Conservation (phyloP, 2,329 filamentous ascomycete genomes). For the Dothidotthia symphoricarpi region DNA sequence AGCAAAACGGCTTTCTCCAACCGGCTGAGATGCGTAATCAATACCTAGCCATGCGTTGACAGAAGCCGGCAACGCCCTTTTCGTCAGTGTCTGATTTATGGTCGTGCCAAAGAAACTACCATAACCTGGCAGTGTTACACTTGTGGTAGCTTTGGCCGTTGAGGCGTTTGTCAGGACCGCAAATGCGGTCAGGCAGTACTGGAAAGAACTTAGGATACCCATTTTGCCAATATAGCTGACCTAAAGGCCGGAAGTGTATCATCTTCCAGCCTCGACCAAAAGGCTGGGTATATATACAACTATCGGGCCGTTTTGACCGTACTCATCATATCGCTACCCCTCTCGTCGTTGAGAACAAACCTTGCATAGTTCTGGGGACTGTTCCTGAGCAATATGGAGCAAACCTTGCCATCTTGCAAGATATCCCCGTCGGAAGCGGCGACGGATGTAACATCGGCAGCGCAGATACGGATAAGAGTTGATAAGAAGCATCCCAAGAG, state of each 20-base stretch:
- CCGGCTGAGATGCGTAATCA: constrained; percentile 44
- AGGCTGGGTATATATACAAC: constrained; percentile 1
- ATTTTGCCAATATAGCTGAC: constrained; percentile 2
- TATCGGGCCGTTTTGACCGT: background rate
- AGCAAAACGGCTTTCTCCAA: constrained; percentile 42
- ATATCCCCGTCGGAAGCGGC: constrained; percentile 5
- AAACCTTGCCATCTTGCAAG: constrained; percentile 3
- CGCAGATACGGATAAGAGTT: too few relatives aligned
- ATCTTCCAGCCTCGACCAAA: background rate
- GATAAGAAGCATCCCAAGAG: too few relatives aligned
- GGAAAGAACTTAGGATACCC: constrained; percentile 4
- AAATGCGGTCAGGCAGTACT: constrained; percentile 6
- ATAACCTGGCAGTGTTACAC: constrained; percentile 37
- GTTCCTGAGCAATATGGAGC: constrained; percentile 7
- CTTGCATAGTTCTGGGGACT: background rate
- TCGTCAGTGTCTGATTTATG: constrained; percentile 39
- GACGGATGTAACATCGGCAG: constrained; percentile 11
- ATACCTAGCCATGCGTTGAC: constrained; percentile 52
- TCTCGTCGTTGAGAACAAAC: constrained; percentile 1
- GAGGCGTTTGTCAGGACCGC: constrained; percentile 1
- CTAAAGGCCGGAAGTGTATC: background rate
- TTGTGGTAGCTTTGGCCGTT: constrained; percentile 3
- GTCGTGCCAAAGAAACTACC: constrained; percentile 42
- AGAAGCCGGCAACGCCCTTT: constrained; percentile 30
- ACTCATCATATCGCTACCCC: too few relatives aligned